A percentile compares a stretch with the other conserved stretches of the same genome.
These are phyloP conservation scores for Saccharomyces hybrid DNA, from an alignment of 1,139 yeast species.

Conservation along the genomic window DNA sequence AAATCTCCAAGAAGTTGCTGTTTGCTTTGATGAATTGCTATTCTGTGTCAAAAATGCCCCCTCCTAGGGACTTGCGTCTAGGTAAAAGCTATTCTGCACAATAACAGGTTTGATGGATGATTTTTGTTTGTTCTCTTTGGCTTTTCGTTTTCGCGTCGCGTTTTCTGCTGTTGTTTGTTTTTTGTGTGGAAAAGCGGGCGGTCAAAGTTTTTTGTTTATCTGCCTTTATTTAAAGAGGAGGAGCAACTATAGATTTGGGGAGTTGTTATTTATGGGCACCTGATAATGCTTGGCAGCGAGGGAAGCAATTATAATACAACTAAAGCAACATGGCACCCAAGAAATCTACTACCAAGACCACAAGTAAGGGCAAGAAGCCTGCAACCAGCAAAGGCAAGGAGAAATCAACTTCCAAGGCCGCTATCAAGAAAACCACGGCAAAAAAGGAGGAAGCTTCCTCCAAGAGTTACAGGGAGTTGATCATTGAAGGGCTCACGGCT, in stretches of 20 bases:
- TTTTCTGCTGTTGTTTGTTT: neutral
- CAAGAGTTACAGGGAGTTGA: slow-evolving; percentile 48
- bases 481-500: slow-evolving; percentile 61
- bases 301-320: neutral
- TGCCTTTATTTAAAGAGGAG: neutral
- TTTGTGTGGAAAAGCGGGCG: slow-evolving; percentile 1
- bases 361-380: neutral
- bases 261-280: neutral
- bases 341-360: slow-evolving; percentile 3
- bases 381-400: neutral
- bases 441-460: slow-evolving; percentile 8
- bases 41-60: neutral
- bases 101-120: neutral
- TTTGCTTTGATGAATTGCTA: neutral
- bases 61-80: neutral
- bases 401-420: neutral
- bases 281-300: neutral
- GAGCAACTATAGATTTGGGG: neutral
- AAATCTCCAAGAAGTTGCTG: neutral
- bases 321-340: slow-evolving; percentile 8
- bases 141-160: neutral
- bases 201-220: slow-evolving; percentile 1
- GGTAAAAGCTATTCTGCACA: neutral
- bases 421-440: slow-evolving; percentile 6
- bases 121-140: neutral